A percentile compares a stretch with the other conserved stretches of the same genome.
These are phyloP conservation scores for Candida lessepsii DNA, from an alignment of 805 yeast species.

Conservation along the genomic window DNA sequence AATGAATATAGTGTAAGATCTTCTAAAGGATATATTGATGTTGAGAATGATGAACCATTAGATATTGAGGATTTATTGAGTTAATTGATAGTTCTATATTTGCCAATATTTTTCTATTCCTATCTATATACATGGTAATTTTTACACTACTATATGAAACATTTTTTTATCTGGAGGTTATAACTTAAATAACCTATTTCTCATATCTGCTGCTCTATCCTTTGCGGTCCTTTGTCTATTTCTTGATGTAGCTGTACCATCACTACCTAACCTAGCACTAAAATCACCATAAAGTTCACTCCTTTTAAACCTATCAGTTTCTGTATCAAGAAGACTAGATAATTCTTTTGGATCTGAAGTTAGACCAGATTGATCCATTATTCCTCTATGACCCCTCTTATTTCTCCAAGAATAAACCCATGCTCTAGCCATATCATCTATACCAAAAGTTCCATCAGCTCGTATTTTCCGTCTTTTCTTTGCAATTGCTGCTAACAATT, in stretches of 20 bases:
- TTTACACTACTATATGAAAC: too few species aligned
- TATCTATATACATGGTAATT: background rate
- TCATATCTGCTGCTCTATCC: constrained; percentile 41
- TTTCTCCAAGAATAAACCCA: constrained; percentile 63
- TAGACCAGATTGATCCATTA: constrained; percentile 37
- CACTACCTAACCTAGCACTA: constrained; percentile 36
- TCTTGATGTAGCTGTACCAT: constrained; percentile 36
- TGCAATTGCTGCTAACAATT: constrained; percentile 51
- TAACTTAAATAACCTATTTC: constrained; percentile 38
- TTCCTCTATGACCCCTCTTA: constrained; percentile 26
- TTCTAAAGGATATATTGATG: constrained; percentile 22
- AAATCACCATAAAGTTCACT: constrained; percentile 31
- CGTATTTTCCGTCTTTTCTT: constrained; percentile 35
- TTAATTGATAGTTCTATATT: background rate
- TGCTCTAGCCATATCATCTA: constrained; percentile 59
- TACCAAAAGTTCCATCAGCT: constrained; percentile 44
- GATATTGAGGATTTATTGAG: constrained; percentile 8
- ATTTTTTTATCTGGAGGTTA: constrained; percentile 14
- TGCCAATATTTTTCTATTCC: too few species aligned
- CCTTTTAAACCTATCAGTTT: constrained; percentile 26
- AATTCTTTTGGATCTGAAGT: constrained; percentile 24
- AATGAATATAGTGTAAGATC: constrained; percentile 22
- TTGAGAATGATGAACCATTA: constrained; percentile 14
- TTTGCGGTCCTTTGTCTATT: constrained; percentile 42
- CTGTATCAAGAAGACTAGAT: constrained; percentile 24